Percentiles rank a stretch among this genome's conserved stretches.
Conservation (phyloP, 352 stramenopile genomes). For the Phytophthora uliginosa region DNA sequence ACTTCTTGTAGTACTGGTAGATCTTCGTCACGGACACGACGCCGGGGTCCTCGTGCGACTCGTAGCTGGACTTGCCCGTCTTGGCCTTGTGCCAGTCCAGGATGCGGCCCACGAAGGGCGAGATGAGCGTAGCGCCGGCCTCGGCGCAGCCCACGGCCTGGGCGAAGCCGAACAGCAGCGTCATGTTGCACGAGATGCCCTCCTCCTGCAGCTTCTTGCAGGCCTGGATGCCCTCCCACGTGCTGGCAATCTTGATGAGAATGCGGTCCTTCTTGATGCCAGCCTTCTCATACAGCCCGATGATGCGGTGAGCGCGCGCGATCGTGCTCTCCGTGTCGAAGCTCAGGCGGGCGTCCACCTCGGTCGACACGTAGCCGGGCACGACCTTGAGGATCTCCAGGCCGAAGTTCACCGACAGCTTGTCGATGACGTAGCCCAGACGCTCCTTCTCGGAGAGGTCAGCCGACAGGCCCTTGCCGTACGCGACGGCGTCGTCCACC, state of each 20-base stretch:
- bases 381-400: slow-evolving; percentile 98
- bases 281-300: slow-evolving; percentile 97
- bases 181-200: slow-evolving; percentile 99
- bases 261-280: slow-evolving; percentile 97
- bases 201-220: slow-evolving; percentile 97
- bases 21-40: slow-evolving; percentile 98
- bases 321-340: slow-evolving; percentile 97
- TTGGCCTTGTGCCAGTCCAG: slow-evolving; percentile 98
- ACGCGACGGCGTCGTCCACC: slow-evolving; percentile 96
- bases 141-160: slow-evolving; percentile 97
- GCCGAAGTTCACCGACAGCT: slow-evolving; percentile 99
- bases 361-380: slow-evolving; percentile 98
- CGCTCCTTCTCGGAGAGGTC: slow-evolving; percentile 85
- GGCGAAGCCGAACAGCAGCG: slow-evolving; percentile 98
- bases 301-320: slow-evolving; percentile 94
- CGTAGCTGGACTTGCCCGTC: slow-evolving; percentile 93
- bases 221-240: slow-evolving; percentile 98
- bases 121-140: slow-evolving; percentile 97
- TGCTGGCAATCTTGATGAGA: slow-evolving; percentile 98
- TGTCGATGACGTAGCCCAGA: slow-evolving; percentile 97
- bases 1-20: slow-evolving; percentile 99
- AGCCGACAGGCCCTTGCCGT: slow-evolving; percentile 84
- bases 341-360: slow-evolving; percentile 98
- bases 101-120: slow-evolving; percentile 97
- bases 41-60: slow-evolving; percentile 96